These are phyloP conservation scores for Penicillium freii DNA, from an alignment of 2,329 filamentous ascomycete species.

Conservation along the genomic window DNA sequence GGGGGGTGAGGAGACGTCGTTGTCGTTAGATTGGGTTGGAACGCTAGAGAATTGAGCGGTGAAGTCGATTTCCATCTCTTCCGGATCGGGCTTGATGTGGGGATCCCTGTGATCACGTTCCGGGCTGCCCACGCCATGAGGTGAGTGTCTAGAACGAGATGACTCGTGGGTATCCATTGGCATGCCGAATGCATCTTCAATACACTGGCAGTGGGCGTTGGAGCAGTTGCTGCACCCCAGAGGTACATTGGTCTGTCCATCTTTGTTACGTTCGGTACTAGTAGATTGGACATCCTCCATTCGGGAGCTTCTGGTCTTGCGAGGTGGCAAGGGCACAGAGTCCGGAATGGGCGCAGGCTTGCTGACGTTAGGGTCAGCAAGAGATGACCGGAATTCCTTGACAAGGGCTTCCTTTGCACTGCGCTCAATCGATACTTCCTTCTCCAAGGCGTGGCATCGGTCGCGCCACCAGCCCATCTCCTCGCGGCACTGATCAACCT, in stretches of 20 bases:
- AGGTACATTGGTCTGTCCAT: constrained; percentile 39
- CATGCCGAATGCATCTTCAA: constrained; percentile 55
- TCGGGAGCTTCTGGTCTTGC: constrained; percentile 19
- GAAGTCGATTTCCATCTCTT: constrained; percentile 69
- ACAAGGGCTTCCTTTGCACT: constrained; percentile 45
- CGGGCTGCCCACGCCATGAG: constrained; percentile 30
- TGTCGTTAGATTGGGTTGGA: constrained; percentile 22
- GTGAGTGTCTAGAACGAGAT: constrained; percentile 37
- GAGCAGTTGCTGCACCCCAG: constrained; percentile 66
- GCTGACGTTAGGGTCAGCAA: constrained; percentile 19
- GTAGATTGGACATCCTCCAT: constrained; percentile 22
- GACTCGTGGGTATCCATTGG: constrained; percentile 41
- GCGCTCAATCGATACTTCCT: constrained; percentile 52
- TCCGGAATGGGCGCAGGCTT: constrained; percentile 30
- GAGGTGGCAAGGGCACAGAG: constrained; percentile 42
- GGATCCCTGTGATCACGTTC: constrained; percentile 57
- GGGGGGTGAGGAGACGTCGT: constrained; percentile 36
- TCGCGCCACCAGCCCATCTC: constrained; percentile 48
- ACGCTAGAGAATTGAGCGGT: constrained; percentile 61
- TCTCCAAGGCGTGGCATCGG: constrained; percentile 62
- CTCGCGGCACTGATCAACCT: constrained; percentile 64
- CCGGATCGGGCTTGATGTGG: constrained; percentile 47
- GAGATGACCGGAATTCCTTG: constrained; percentile 41
- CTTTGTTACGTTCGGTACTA: constrained; percentile 15
- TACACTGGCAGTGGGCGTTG: constrained; percentile 61